phyloP scores from a whole-genome alignment of 305 asterid genomes.

The Fraxinus albicans region DNA sequence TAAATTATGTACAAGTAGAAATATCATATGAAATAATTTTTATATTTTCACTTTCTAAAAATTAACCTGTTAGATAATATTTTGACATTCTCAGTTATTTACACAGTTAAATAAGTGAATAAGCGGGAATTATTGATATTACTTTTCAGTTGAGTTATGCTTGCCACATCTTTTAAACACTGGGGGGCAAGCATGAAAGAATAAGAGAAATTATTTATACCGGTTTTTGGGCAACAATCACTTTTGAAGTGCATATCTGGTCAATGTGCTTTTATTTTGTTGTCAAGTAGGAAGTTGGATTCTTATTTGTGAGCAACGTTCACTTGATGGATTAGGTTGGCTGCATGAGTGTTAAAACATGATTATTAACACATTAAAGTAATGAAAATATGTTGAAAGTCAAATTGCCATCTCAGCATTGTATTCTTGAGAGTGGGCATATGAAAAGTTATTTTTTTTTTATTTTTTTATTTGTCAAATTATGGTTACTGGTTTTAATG shows the following conservation, averaged over 20 bases:
- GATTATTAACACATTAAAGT: not conserved
- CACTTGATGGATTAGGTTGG: slow-evolving; percentile 4
- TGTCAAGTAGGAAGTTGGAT: not conserved
- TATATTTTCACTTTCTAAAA: not conserved
- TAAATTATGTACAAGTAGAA: too few relatives aligned
- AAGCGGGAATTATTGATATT: not conserved
- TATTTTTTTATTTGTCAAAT: not conserved
- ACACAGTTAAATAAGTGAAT: not conserved
- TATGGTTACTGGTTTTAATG: not conserved
- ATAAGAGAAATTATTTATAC: not conserved
- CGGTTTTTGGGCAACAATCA: not conserved
- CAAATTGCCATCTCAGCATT: not conserved
- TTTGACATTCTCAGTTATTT: not conserved
- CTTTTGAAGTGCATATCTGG: slow-evolving; percentile 19
- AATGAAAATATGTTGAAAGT: not conserved
- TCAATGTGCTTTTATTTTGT: slow-evolving; percentile 5
- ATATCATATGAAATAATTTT: not conserved
- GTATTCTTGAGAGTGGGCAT: not conserved
- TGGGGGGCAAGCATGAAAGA: not conserved
- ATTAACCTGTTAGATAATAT: not conserved
- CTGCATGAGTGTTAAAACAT: not conserved
- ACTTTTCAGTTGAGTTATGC: not conserved
- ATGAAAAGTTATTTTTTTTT: not conserved
- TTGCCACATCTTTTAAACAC: not conserved
- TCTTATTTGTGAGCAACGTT: not conserved